Evolutionary conservation across 768 basidiomycete genomes (phyloP), one percentile per base, ranked within the genome.

Genomic region (Galerina marginata): DNA sequence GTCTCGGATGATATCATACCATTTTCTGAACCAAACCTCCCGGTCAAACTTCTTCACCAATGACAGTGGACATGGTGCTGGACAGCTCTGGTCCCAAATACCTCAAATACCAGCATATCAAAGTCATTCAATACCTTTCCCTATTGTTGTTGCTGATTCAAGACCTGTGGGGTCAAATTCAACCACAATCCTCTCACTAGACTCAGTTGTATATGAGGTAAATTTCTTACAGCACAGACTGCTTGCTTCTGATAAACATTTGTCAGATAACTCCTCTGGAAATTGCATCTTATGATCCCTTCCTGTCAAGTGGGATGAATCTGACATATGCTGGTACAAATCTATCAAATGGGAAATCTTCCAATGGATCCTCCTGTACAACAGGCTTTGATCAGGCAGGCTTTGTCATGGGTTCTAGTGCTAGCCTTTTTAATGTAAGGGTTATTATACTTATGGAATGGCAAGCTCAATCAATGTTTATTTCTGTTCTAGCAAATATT

Each of bases 361-460:
- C 72, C 10, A 86, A 84, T 60, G 71, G 76, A 6, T 82, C 85
- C 10, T 72, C 83, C 1, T 96, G 94, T 70, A 86, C 87, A 11
- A 83, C 81, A 4, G 87, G 86, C 6, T 93, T 92, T 65, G 91
- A 93, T 68, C 89, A 90, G 70, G 83, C 82, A 0, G 83, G 81
- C 0, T 94, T 92, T 69, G 70, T 93, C 37, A 88, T 92, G 79
- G 92, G 90, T 9, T 85, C 85, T 2, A 92, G 91, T 39, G 84
- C 90, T 15, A 88, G 83, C 64, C 70, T 90, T 25, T 91, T 91
- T 74, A 87, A 87, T 63, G 86, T 85, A 44, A 54, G 57, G 23
- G 29, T 38, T 20, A 36, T 26, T 9, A 10, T 15, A 42, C 54
- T 7, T 3, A 20, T 50, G 4, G 9, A 47, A 46, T 23, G 61